Percentiles rank a stretch among this genome's conserved stretches.
These are phyloP conservation scores for Ganoderma multipileum DNA, from an alignment of 1,284 basidiomycete species.

Conservation along the genomic window DNA sequence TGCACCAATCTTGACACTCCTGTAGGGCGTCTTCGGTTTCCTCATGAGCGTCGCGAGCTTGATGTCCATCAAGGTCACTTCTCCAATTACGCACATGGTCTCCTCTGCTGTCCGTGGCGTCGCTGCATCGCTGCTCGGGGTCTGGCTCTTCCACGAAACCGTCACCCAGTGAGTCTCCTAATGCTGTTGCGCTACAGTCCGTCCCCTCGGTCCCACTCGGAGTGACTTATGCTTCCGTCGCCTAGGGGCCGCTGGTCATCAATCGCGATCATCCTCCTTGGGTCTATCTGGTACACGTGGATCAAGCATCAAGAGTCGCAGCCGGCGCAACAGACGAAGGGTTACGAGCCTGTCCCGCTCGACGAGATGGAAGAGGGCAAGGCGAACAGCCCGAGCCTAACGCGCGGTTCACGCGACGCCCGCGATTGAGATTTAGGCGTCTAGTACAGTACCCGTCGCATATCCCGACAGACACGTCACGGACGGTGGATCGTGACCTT, in stretches of 20 bases:
- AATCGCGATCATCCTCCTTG: slow-evolving; percentile 79
- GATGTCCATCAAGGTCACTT: slow-evolving; percentile 90
- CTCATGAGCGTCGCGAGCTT: slow-evolving; percentile 90
- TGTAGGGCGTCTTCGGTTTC: slow-evolving; percentile 82
- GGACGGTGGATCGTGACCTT: background rate
- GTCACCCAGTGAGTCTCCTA: slow-evolving; percentile 68
- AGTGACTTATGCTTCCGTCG: slow-evolving; percentile 8
- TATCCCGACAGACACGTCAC: background rate
- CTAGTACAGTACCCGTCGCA: background rate
- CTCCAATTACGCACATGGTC: slow-evolving; percentile 92
- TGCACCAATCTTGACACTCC: background rate
- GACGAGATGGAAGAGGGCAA: slow-evolving; percentile 58
- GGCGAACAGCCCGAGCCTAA: slow-evolving; percentile 14
- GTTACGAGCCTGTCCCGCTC: slow-evolving; percentile 56
- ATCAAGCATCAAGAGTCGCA: slow-evolving; percentile 75
- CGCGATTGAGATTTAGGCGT: slow-evolving; percentile 18
- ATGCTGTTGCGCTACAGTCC: background rate
- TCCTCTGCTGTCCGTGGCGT: slow-evolving; percentile 88
- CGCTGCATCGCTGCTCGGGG: slow-evolving; percentile 76
- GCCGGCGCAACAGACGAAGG: slow-evolving; percentile 16
- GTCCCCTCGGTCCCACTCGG: background rate
- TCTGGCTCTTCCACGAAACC: slow-evolving; percentile 78
- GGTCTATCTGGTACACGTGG: slow-evolving; percentile 89
- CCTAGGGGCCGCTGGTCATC: slow-evolving; percentile 81
- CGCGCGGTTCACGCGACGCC: slow-evolving; percentile 20